These are phyloP conservation scores for Clarireedia sp. DNA, from an alignment of 2,329 filamentous ascomycete genomes.

Conservation along the genomic window DNA sequence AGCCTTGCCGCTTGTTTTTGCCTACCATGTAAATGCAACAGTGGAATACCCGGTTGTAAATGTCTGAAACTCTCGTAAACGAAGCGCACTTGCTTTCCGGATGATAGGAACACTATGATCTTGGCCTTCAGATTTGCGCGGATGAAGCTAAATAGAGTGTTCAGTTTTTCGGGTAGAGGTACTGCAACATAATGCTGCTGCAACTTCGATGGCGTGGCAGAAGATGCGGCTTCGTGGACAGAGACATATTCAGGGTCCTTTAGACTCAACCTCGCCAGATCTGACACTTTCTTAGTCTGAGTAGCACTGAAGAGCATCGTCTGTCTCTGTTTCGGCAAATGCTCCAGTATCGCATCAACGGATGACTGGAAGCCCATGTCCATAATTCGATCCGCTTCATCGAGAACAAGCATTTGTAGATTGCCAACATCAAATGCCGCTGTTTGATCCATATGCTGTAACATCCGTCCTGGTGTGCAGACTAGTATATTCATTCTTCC, in stretches of 20 bases:
- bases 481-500: conserved; percentile 95
- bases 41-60: conserved; percentile 85
- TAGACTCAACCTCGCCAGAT: conserved; percentile 80
- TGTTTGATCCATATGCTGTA: conserved; percentile 94
- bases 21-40: conserved; percentile 86
- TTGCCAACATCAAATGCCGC: conserved; percentile 84
- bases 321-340: conserved; percentile 77
- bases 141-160: conserved; percentile 89
- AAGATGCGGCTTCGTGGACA: conserved; percentile 74
- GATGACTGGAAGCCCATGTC: conserved; percentile 93
- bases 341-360: conserved; percentile 87
- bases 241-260: conserved; percentile 91
- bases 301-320: conserved; percentile 95
- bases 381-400: conserved; percentile 94
- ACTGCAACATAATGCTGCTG: conserved; percentile 89
- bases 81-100: conserved; percentile 93
- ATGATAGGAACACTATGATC: conserved; percentile 91
- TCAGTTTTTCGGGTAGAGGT: conserved; percentile 78
- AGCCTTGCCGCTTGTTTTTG: conserved; percentile 87
- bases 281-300: conserved; percentile 88
- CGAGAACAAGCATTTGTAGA: conserved; percentile 83
- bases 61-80: conserved; percentile 90
- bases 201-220: conserved; percentile 73
- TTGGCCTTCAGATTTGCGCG: conserved; percentile 86
- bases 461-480: conserved; percentile 87